These are phyloP conservation scores for Iris macrosiphon DNA, from an alignment of 106 monocot species.

Conservation along the genomic window DNA sequence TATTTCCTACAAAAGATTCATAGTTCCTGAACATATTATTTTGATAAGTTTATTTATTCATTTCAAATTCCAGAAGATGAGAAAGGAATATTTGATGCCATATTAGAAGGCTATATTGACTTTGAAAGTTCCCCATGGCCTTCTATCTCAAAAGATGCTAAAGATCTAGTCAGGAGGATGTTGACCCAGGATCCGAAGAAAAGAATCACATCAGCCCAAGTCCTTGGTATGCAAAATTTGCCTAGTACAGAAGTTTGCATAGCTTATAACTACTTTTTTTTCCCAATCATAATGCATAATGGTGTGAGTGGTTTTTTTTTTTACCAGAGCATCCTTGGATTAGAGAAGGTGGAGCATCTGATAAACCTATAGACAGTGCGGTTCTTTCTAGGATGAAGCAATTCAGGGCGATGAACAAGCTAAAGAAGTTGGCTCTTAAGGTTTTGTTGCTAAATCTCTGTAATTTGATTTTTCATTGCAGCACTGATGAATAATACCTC, in stretches of 20 bases:
- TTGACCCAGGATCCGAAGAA: constrained; percentile 45
- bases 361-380: constrained; percentile 37
- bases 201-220: constrained; percentile 57
- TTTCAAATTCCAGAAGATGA: constrained; percentile 37
- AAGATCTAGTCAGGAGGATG: constrained; percentile 55
- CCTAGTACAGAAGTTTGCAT: too few relatives aligned
- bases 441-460: not conserved
- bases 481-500: not conserved
- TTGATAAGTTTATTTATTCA: too few relatives aligned
- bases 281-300: not conserved
- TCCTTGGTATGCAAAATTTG: constrained; percentile 33
- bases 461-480: not conserved
- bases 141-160: constrained; percentile 49
- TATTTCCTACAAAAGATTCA: not conserved
- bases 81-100: constrained; percentile 69
- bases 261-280: too few relatives aligned
- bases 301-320: not conserved
- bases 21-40: not conserved
- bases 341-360: constrained; percentile 44
- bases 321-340: constrained; percentile 47
- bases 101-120: constrained; percentile 53
- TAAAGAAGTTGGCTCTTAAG: constrained; percentile 46
- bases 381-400: constrained; percentile 48
- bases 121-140: constrained; percentile 66
- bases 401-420: constrained; percentile 55